These are phyloP conservation scores for Trichophyton equinum DNA, from an alignment of 2,329 filamentous ascomycete genomes.

Conservation along the genomic window DNA sequence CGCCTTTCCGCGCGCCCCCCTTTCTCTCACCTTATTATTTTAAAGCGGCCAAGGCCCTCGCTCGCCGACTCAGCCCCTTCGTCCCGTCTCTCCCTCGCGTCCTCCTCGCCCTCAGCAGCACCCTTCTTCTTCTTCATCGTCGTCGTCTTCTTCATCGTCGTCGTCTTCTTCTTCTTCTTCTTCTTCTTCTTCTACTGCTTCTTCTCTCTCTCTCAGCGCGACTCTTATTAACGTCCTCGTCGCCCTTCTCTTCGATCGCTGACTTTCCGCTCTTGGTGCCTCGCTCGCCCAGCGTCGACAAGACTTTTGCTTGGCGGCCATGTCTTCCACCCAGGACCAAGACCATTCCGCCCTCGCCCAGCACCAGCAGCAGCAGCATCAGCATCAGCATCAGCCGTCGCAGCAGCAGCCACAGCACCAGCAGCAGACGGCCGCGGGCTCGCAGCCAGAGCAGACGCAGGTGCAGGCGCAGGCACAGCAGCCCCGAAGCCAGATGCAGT, in stretches of 20 bases:
- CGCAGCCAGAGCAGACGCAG: constrained; percentile 5
- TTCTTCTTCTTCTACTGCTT: neutral
- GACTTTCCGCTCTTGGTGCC: constrained; percentile 4
- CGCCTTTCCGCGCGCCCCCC: neutral
- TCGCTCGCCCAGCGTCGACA: constrained; percentile 6
- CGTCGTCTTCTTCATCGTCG: too few species aligned
- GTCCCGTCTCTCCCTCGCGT: neutral
- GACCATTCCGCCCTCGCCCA: constrained; percentile 17
- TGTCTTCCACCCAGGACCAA: constrained; percentile 32
- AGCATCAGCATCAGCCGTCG: constrained; percentile 9
- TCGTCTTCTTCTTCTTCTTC: neutral
- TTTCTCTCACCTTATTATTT: too few species aligned
- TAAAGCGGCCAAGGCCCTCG: neutral
- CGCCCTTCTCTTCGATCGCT: neutral
- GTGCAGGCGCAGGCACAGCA: neutral
- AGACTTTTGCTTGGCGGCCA: constrained; percentile 15
- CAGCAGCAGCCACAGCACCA: neutral
- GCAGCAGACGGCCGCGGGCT: neutral
- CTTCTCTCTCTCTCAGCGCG: neutral
- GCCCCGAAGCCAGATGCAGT: constrained; percentile 5
- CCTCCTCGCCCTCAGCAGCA: neutral
- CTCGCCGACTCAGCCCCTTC: neutral
- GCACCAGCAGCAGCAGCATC: constrained; percentile 10
- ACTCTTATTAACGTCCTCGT: neutral
- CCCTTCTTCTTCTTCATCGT: neutral